Evolutionary conservation across 1,139 yeast species (phyloP), one percentile per base, ranked within the genome.

Genomic region (Pneumocystis murina): DNA sequence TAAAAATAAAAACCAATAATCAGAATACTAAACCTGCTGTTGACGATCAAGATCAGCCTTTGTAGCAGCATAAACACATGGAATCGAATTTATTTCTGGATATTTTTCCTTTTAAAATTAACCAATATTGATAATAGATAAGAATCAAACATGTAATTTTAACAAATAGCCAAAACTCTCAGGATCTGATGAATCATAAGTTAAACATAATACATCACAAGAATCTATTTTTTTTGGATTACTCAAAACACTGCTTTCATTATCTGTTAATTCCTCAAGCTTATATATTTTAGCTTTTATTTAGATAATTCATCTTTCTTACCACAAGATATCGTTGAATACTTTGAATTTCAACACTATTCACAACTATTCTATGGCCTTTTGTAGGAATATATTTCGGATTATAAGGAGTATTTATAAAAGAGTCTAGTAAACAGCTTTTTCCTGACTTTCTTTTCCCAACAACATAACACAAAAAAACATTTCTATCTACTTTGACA

Each of bases 11-110:
- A 48, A 48, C 24, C 6, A 12, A 48, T 48, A 24, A 12, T 24
- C 3, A 48, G 24, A 24, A 48, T 24, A 48, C 12, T 24, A 24
- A 24, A 48, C 55, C 71, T 92, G 98, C 70, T 91, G 97, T 71
- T 91, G 97, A 68, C 95, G 84, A 73, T 92, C 98, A 60, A 90
- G 77, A 73, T 92, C 98, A 0, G 98, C 97, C 71, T 92, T 92
- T 38, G 90, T 76, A 0, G 96, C 98, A 0, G 90, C 97, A 72
- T 85, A 88, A 0, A 91, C 85, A 4, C 87, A 81, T 0, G 98
- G 98, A 1, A 91, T 77, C 63, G 83, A 48, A 24, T 48, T 83
- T 69, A 84, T 85, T n/a, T 24, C 58, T 17, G 62, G 62, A 35
- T 61, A 61, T 54, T 36, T 40, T 30, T 54, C 43, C 62, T 61